Percentiles rank a stretch among this genome's conserved stretches.
These are phyloP conservation scores for Pleurotus salmoneostramineus DNA, from an alignment of 768 basidiomycete species.

Conservation along the genomic window DNA sequence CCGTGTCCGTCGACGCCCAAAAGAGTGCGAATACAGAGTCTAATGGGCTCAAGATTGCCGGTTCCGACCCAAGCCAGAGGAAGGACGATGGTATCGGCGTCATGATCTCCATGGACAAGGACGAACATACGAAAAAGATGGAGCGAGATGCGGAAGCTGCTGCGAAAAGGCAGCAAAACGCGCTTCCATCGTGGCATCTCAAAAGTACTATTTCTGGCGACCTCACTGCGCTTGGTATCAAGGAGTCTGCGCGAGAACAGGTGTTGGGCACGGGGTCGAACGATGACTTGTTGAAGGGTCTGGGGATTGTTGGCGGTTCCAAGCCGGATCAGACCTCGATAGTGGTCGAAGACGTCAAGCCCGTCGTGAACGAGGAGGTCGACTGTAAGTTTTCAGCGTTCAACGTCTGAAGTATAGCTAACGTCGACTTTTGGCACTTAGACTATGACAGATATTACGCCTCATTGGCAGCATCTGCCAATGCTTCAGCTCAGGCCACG, in stretches of 20 bases:
- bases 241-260: slow-evolving; percentile 60
- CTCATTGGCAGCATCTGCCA: slow-evolving; percentile 57
- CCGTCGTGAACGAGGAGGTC: slow-evolving; percentile 48
- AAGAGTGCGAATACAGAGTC: slow-evolving; percentile 46
- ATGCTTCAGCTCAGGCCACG: slow-evolving; percentile 57
- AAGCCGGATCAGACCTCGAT: slow-evolving; percentile 12
- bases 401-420: not conserved
- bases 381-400: slow-evolving; percentile 50
- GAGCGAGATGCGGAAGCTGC: slow-evolving; percentile 82
- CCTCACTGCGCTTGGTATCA: slow-evolving; percentile 80
- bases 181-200: slow-evolving; percentile 91
- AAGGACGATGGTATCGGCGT: slow-evolving; percentile 79
- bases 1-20: slow-evolving; percentile 58
- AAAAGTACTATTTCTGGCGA: slow-evolving; percentile 95
- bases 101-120: slow-evolving; percentile 87
- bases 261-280: slow-evolving; percentile 41
- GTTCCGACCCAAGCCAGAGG: slow-evolving; percentile 49
- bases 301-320: slow-evolving; percentile 51
- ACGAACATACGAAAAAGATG: slow-evolving; percentile 66
- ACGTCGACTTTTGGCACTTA: slow-evolving; percentile 20
- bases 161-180: slow-evolving; percentile 85
- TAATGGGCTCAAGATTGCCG: slow-evolving; percentile 66
- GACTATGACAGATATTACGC: slow-evolving; percentile 86
- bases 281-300: slow-evolving; percentile 69
- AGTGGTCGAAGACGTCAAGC: slow-evolving; percentile 30